phyloP scores from a whole-genome alignment of 495 filamentous ascomycete genomes.

The Hyaloscypha variabilis region DNA sequence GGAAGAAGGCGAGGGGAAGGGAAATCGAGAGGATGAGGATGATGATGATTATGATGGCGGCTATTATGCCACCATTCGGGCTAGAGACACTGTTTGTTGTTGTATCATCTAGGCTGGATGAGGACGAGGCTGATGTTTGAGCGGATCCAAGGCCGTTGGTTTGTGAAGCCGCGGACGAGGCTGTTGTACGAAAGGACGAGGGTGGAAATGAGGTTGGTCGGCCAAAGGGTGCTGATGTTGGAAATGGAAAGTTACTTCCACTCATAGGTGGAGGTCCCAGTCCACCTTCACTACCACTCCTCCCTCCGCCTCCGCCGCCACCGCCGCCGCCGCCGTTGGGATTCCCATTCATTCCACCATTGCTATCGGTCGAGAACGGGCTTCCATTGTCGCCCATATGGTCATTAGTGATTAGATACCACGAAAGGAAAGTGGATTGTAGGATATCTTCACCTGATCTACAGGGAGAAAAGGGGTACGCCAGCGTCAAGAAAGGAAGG shows the following conservation, averaged over 20 bases:
- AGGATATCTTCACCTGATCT: background rate
- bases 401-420: slow-evolving; percentile 5
- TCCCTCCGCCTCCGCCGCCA: too few relatives aligned
- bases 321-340: background rate
- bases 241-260: background rate
- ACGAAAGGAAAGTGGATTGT: background rate
- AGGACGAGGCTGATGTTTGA: background rate
- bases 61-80: background rate
- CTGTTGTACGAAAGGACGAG: background rate
- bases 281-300: background rate
- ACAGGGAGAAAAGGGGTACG: background rate
- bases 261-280: background rate
- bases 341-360: slow-evolving; percentile 1
- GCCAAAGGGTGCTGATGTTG: background rate
- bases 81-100: background rate
- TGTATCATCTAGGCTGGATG: background rate
- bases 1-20: background rate
- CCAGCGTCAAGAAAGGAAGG: slow-evolving; percentile 3
- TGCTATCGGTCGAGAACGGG: background rate
- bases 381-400: background rate
- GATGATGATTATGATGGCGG: slow-evolving; percentile 1
- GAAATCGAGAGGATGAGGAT: slow-evolving; percentile 5
- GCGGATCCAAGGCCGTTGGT: background rate
- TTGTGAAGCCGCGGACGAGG: background rate
- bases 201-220: background rate